Evolutionary conservation across 208 protist species (phyloP).

Genomic region (Borovskyia barvae): DNA sequence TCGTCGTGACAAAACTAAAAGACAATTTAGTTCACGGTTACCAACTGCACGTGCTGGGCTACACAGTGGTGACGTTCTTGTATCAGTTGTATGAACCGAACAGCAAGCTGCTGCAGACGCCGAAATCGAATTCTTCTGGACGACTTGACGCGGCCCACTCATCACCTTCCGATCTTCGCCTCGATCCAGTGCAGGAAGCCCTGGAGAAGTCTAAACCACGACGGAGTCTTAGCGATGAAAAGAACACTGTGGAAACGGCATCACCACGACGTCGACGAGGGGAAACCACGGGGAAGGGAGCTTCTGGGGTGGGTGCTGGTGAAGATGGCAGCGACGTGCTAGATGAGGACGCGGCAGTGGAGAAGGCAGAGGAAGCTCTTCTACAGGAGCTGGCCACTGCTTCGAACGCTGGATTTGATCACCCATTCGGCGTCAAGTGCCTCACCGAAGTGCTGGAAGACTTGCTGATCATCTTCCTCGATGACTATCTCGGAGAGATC

Average conservation of each 20-base stretch:
- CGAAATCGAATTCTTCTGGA: neutral
- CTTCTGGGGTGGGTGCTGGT: too few relatives aligned
- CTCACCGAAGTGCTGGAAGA: constrained; percentile 70
- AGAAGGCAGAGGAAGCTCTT: constrained; percentile 45
- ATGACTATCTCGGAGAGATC: constrained; percentile 91
- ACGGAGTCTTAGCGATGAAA: constrained; percentile 1
- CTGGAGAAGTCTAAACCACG: constrained; percentile 20
- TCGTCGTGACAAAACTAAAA: constrained; percentile 82
- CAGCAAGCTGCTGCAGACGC: constrained; percentile 30
- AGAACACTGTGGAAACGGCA: constrained; percentile 6
- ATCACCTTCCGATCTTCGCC: neutral
- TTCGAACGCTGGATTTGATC: constrained; percentile 44
- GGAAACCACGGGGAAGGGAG: too few relatives aligned
- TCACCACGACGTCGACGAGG: constrained; percentile 4
- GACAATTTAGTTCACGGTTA: constrained; percentile 90
- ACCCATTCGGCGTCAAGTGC: constrained; percentile 64
- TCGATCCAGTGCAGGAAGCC: constrained; percentile 35
- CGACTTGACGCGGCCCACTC: neutral
- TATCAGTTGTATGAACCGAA: constrained; percentile 88
- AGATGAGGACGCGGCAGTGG: constrained; percentile 32
- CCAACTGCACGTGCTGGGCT: constrained; percentile 91
- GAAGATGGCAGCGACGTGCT: constrained; percentile 10
- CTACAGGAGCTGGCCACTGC: constrained; percentile 26
- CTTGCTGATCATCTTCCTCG: constrained; percentile 82
- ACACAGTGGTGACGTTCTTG: constrained; percentile 88